A percentile compares a stretch with the other conserved stretches of the same genome.
These are phyloP conservation scores for Claviceps capensis DNA, from an alignment of 2,329 filamentous ascomycete species.

Conservation along the genomic window DNA sequence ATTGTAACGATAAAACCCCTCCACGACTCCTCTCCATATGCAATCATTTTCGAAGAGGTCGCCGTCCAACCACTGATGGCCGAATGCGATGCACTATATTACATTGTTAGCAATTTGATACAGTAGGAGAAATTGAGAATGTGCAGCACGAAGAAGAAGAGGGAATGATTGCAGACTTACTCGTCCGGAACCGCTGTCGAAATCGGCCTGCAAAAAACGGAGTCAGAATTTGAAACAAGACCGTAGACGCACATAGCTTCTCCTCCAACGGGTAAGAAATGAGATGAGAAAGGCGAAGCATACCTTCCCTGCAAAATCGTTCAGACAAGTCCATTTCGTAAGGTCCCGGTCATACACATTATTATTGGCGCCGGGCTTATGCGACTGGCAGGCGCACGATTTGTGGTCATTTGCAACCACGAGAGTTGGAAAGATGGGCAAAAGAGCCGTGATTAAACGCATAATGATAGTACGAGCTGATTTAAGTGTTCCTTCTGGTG, in stretches of 20 bases:
- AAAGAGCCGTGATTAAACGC: neutral
- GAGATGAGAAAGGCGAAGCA: neutral
- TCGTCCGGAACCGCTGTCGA: neutral
- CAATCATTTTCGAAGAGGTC: neutral
- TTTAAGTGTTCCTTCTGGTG: too few species aligned
- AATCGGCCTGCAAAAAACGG: neutral
- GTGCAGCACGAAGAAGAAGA: neutral
- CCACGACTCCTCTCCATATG: neutral
- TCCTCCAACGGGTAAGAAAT: neutral
- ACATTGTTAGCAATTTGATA: neutral
- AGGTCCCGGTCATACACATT: neutral
- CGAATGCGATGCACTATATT: neutral
- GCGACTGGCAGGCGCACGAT: neutral
- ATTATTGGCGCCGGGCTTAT: neutral
- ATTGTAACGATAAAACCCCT: neutral
- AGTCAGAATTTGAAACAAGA: neutral
- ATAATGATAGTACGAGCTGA: neutral
- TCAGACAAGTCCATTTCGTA: neutral
- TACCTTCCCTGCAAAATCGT: neutral
- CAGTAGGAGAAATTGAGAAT: neutral
- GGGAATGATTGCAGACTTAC: neutral
- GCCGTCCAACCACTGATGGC: neutral
- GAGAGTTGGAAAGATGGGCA: neutral
- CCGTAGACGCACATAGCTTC: neutral
- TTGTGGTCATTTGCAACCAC: conserved; percentile 10